Evolutionary conservation across 257 asterid species (phyloP), one percentile per base, ranked within the genome.

Genomic region (Ligustrum vulgare): DNA sequence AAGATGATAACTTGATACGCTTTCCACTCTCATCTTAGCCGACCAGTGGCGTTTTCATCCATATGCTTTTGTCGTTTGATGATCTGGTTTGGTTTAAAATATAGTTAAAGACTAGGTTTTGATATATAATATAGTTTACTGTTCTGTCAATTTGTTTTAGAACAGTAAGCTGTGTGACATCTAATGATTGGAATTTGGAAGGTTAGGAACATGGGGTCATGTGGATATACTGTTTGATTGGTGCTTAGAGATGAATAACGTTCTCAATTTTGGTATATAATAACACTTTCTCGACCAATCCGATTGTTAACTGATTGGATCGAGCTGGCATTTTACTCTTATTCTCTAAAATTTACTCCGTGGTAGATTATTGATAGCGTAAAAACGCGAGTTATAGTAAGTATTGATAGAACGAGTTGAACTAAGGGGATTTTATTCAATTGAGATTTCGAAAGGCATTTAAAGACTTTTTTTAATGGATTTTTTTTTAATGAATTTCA

Each of bases 171-270:
- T 81, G 49, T 67, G 78, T 77, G 75, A 79, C 80, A 73, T 79
- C 77, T 80, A 36, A 82, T 80, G 81, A 79, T 78, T 80, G 82
- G 81, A 70, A 51, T 77, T 78, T 80, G 82, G 81, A 70, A 51
- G 71, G 76, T 56, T 62, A 66, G 67, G 85, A 88, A 88, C 87
- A 86, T 83, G 91, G 47, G 77, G 71, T 83, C 89, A 77, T 84
- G 88, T 75, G 90, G 77, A 81, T 77, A 80, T 77, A 71, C 74
- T 39, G 47, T 39, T 9, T 39, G 47, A 10, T 39, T 39, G 47
- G 47, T 39, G 13, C 47, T 39, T 39, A 9, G 47, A 39, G 9
- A 39, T 39, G 8, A 39, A 39, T 39, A 2, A 39, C 9, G 47
- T 39, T 39, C 47, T 39, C 4, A 10, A 3, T 39, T 39, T 39